Percentiles rank a stretch among this genome's conserved stretches.
Evolutionary conservation across 805 yeast genomes (phyloP).

Genomic region (Clavispora fructus): DNA sequence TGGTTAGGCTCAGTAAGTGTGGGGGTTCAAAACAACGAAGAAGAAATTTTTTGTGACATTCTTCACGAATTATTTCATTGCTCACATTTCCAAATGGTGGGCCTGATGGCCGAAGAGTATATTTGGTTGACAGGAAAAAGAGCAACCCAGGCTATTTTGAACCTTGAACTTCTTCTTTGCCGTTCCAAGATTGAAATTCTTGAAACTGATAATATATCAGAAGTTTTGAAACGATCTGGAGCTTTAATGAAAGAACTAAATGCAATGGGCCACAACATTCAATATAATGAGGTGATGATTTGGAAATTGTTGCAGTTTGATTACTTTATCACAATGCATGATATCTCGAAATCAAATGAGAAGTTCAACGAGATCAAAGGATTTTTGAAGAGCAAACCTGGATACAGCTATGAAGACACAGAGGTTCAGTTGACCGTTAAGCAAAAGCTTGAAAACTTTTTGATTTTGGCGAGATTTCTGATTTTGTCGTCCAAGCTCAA

Average conservation of each 20-base stretch:
- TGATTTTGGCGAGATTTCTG: slow-evolving; percentile 33
- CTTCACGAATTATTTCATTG: neutral
- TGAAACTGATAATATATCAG: slow-evolving; percentile 6
- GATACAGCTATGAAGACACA: slow-evolving; percentile 14
- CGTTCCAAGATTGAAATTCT: neutral
- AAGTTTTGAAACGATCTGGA: slow-evolving; percentile 12
- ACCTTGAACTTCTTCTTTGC: neutral
- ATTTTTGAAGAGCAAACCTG: slow-evolving; percentile 22
- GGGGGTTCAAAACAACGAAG: neutral
- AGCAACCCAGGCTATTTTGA: neutral
- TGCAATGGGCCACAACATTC: neutral
- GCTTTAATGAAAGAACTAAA: slow-evolving; percentile 2
- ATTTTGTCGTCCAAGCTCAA: slow-evolving; percentile 22
- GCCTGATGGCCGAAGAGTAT: neutral
- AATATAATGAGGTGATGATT: slow-evolving; percentile 13
- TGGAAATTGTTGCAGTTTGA: slow-evolving; percentile 30
- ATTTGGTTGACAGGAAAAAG: neutral
- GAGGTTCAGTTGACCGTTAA: neutral
- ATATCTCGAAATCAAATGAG: slow-evolving; percentile 15
- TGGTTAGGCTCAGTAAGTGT: neutral
- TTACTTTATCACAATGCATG: slow-evolving; percentile 15
- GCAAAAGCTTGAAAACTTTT: slow-evolving; percentile 7
- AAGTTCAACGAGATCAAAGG: slow-evolving; percentile 20
- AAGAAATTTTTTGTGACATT: neutral
- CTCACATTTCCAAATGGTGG: neutral